Base-by-base conservation (phyloP, 176 grass and related monocot species). In the Saccharum spontaneum region DNA sequence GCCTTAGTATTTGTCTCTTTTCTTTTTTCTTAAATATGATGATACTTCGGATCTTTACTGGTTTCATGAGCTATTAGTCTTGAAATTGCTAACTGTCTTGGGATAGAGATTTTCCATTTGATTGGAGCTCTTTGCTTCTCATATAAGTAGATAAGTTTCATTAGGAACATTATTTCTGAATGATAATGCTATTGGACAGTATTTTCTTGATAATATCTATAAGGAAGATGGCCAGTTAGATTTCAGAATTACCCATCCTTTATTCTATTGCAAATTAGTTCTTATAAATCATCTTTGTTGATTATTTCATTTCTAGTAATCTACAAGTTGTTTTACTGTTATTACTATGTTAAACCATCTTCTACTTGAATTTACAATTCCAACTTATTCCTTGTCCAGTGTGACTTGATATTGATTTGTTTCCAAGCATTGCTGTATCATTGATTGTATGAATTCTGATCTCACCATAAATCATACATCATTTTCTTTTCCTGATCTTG, bases 31-130 rank as follows among this genome's bases (percentile, higher is more conserved):
- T 48, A 69, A 61, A 26, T 18, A 79, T 66, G 57, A 15, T 78
- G 14, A 60, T 8, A 52, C 43, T 86, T 64, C 0, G 13, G 15
- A 30, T 54, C 74, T 67, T 75, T 24, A 54, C 33, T 75, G 78
- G 34, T 73, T 72, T 64, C 17, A 76, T 54, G 38, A 59, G 52
- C 38, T 82, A 48, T 73, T 52, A 77, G 34, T 48, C 52, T 71
- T 63, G 33, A 64, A 80, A 41, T 79, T 83, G 22, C 48, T 81
- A 68, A 17, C 55, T 77, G 22, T 77, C n/a, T 76, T 76, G 48
- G 16, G 54, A 46, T 62, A 55, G 64, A 34, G 9, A 44, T 70
- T 10, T 75, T 83, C 17, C 49, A 78, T 76, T 66, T 72, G 23
- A 72, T 37, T 73, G 80, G n/a, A 43, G 52, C 69, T 46, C 31